Base-by-base conservation (phyloP, 495 filamentous ascomycete genomes). In the Parathielavia hyrcaniae region DNA sequence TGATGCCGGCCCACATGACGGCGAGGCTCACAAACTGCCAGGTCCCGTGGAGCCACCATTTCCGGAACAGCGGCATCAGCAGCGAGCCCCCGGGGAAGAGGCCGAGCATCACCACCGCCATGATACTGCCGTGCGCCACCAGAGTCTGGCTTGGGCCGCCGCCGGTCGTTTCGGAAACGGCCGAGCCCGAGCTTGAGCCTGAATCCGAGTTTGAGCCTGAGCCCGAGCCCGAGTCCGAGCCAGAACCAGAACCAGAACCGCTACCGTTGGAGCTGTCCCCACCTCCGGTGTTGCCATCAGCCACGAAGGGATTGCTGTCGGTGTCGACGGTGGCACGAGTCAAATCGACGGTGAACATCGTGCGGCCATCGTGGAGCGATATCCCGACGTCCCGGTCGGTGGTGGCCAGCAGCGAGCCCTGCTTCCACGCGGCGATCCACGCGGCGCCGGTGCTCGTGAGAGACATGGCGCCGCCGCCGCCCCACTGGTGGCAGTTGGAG, bases 371-470 rank as follows among this genome's bases (percentile, higher is more conserved):
- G 67, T 96, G 90, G 55, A 83, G 73, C 10, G 41, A 34, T 56
- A 95, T 83, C 14, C 49, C 55, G 0, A 78, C 81, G 8, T 67
- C 69, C 4, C 62, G 43, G 52, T 75, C 76, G 12, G 78, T 73
- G 12, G 82, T 81, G 36, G 80, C 73, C 46, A 92, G 63, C 1
- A 85, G 61, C 0, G 69, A 65, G 5, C 90, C 86, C 13, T 68
- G 62, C 53, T 82, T 83, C 67, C 78, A 77, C 2, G 85, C 86
- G 64, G 77, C 85, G 60, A 96, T 86, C 82, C 87, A 92, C 13
- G 70, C 63, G 19, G 79, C 77, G 8, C 62, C 67, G 1, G 75
- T 66, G 60, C 77, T 63, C 20, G 59, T 75, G n/a, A 81, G 73
- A 12, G 65, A 73, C 78, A 87, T 84, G 58, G 36, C 6, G 20